phyloP scores from a whole-genome alignment of 495 filamentous ascomycete genomes.

The Daldinia vernicosa region DNA sequence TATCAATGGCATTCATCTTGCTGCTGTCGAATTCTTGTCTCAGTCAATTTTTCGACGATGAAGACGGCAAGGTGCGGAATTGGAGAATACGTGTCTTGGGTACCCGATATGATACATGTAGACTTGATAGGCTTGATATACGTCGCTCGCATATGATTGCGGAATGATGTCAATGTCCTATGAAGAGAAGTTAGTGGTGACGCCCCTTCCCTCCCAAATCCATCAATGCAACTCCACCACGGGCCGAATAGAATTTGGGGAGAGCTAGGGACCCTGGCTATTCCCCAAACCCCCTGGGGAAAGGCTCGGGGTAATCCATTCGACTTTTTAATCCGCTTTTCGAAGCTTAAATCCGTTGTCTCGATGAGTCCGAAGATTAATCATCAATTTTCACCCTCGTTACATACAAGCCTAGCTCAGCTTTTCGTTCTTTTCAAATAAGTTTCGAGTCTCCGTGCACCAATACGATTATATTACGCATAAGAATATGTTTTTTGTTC shows the following conservation, averaged over 20 bases:
- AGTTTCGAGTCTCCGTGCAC: neutral
- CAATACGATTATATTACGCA: neutral
- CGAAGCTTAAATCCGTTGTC: neutral
- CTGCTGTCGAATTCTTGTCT: conserved; percentile 27
- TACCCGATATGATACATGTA: neutral
- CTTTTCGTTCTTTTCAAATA: neutral
- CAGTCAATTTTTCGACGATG: conserved; percentile 10
- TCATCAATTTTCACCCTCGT: neutral
- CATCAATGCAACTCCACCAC: conserved; percentile 33
- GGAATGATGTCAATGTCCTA: conserved; percentile 41
- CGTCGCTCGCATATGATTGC: conserved; percentile 30
- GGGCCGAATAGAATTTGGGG: conserved; percentile 43
- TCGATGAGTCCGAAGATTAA: neutral
- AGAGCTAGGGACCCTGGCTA: conserved; percentile 31
- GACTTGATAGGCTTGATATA: neutral
- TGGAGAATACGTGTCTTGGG: conserved; percentile 4
- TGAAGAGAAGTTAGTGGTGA: conserved; percentile 25
- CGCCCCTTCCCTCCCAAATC: conserved; percentile 19
- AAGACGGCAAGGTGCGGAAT: conserved; percentile 2
- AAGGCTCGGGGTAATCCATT: conserved; percentile 36
- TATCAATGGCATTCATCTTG: conserved; percentile 22
- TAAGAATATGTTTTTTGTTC: neutral
- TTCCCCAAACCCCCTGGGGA: conserved; percentile 22
- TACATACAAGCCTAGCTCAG: neutral
- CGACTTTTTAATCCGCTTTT: conserved; percentile 2